Percentiles rank a stretch among this genome's conserved stretches.
Evolutionary conservation across 1,139 yeast species (phyloP).

Genomic region (Suhomyces choctaworum): DNA sequence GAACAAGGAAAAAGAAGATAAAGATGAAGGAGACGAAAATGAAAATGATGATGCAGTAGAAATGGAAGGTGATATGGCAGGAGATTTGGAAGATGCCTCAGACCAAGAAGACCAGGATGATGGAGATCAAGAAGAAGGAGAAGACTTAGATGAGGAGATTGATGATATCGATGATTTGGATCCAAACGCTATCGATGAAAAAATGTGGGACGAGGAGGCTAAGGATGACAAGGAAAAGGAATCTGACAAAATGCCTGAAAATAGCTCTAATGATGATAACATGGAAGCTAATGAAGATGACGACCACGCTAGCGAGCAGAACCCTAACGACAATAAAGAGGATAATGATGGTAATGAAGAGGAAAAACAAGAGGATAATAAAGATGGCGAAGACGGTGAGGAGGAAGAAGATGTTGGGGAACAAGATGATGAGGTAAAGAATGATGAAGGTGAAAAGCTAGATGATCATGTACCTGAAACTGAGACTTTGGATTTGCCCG

Average conservation of each 20-base stretch:
- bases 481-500: slow-evolving; percentile 82
- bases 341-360: slow-evolving; percentile 36
- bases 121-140: slow-evolving; percentile 51
- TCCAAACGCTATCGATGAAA: slow-evolving; percentile 94
- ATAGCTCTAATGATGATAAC: slow-evolving; percentile 53
- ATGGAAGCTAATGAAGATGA: slow-evolving; percentile 64
- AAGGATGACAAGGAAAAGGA: slow-evolving; percentile 75
- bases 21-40: slow-evolving; percentile 58
- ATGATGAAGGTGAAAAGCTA: slow-evolving; percentile 69
- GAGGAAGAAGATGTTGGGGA: slow-evolving; percentile 71
- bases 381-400: slow-evolving; percentile 42
- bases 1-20: slow-evolving; percentile 70
- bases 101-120: slow-evolving; percentile 67
- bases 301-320: slow-evolving; percentile 37
- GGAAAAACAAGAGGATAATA: slow-evolving; percentile 30
- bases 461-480: slow-evolving; percentile 77
- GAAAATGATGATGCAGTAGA: slow-evolving; percentile 84
- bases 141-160: slow-evolving; percentile 82
- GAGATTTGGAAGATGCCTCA: slow-evolving; percentile 78
- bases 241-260: slow-evolving; percentile 65
- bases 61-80: slow-evolving; percentile 97
- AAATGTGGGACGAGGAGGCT: slow-evolving; percentile 97
- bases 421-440: slow-evolving; percentile 74
- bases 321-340: slow-evolving; percentile 16
- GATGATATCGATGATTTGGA: slow-evolving; percentile 89